Conservation (phyloP, 2,329 filamentous ascomycete genomes). For the Clarireedia paspali region DNA sequence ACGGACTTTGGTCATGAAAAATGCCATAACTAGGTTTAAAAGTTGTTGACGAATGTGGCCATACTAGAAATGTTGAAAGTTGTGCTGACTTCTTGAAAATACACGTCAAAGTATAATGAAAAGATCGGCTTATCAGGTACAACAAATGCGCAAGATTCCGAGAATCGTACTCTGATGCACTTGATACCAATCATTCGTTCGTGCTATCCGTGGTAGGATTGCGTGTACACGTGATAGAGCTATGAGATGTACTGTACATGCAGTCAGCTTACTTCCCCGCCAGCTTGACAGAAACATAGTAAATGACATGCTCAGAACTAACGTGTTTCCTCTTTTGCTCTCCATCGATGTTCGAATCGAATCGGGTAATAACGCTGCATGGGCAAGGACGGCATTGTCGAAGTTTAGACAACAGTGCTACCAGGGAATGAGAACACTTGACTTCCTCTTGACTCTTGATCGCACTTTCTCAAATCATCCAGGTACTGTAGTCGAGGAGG, state of each 20-base stretch:
- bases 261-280: constrained; percentile 10
- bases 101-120: background rate
- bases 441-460: background rate
- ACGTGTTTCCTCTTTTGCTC: background rate
- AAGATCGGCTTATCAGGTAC: background rate
- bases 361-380: background rate
- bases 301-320: background rate
- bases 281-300: background rate
- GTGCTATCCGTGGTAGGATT: background rate
- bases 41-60: background rate
- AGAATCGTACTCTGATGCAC: background rate
- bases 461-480: too few species aligned
- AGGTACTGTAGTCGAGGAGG: too few species aligned
- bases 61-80: background rate
- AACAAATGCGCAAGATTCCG: background rate
- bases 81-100: background rate
- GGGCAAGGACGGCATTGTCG: background rate
- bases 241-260: background rate
- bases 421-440: too few species aligned
- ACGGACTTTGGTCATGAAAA: too few species aligned
- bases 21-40: background rate
- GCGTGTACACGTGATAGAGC: background rate
- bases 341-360: background rate
- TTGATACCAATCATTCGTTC: background rate
- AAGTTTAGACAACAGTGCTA: too few species aligned